Evolutionary conservation across 2,329 filamentous ascomycete genomes (phyloP), one percentile per base, ranked within the genome.

Genomic region (Fusarium sp.): DNA sequence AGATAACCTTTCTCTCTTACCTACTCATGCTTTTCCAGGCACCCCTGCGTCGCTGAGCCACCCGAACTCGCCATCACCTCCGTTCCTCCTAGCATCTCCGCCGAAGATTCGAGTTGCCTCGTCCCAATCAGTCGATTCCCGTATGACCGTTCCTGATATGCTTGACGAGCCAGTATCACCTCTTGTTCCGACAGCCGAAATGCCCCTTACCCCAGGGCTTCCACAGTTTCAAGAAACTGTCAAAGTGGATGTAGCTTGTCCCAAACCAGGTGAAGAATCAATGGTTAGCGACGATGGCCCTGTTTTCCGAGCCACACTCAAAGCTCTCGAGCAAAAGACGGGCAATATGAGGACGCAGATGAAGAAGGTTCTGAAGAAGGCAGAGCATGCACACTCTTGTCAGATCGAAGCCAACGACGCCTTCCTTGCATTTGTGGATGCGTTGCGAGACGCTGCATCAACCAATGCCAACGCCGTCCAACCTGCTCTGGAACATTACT

Each of bases 401-500:
- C 95, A 97, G 77, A 83, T 85, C 4, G 89, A 91, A 65, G 95
- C 92, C 78, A 99, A 98, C 76, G 93, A 96, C 53, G 90, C 94
- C 7, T 90, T 97, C 71, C 82, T 87, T 17, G 89, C 87, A 5
- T 97, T 99, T 73, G 90, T 97, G 76, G 92, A 95, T 15, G 91
- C 95, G 6, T 83, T 99, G 32, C 89, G 91, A 65, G 96, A 98
- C 75, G 93, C 94, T 1, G 94, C 94, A 2, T 89, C 89, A 1
- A 97, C 94, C 14, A 98, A 98, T 76, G 92, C 94, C 48, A 97
- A 97, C 75, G 96, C 95, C 1, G 94, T 99, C n/a, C 93, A 97
- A 75, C 96, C 96, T 17, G 96, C 95, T 6, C 86, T 99, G 62
- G 96, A 99, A 66, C 94, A 99, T 78, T 99, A 99, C 77, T 99